Evolutionary conservation across 495 filamentous ascomycete species (phyloP), one percentile per base, ranked within the genome.

Genomic region (Staphylotrichum longicolle): DNA sequence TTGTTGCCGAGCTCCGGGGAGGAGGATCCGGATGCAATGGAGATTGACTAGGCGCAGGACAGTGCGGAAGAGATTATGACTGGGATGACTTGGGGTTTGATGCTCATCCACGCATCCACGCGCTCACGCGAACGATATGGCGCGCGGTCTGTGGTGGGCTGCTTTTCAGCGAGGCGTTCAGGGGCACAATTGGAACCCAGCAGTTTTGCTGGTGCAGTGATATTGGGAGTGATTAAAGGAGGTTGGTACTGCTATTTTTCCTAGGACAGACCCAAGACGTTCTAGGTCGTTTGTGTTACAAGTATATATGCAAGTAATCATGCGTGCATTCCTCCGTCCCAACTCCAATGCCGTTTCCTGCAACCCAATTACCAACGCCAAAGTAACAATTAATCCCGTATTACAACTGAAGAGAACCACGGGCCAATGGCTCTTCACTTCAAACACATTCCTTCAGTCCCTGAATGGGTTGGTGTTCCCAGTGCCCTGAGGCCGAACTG

Each of bases 1-100:
- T 3, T n/a, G 41, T 40, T 50, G 42, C 14, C 46, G 49, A 37
- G 56, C 54, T 20, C 20, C 66, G 44, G 76, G 42, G 62, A 75
- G 42, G 62, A 75, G 8, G 83, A 88, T 69, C 75, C 80, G 8
- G 87, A 90, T 77, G 87, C 85, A 49, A 91, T 91, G 88, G 88
- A 91, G 55, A 76, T 89, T 41, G 87, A 84, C 54, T 88, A 78
- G 30, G 7, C 5, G 45, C 11, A 12, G 7, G 42, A 20, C 0
- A 7, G 46, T 30, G 50, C 33, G 2, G 6, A 12, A 12, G 35
- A 3, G 14, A n/a, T 32, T 5, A 27, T 45, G 41, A 12, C 8
- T 7, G 20, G 20, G 20, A 11, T 52, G 39, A 33, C 10, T 41
- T 49, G 56, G 12, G 20, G 6, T 42, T 27, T 27, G n/a, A 41